These are phyloP conservation scores for Prunus kanzakura DNA, from an alignment of 306 rosid species.

Conservation along the genomic window DNA sequence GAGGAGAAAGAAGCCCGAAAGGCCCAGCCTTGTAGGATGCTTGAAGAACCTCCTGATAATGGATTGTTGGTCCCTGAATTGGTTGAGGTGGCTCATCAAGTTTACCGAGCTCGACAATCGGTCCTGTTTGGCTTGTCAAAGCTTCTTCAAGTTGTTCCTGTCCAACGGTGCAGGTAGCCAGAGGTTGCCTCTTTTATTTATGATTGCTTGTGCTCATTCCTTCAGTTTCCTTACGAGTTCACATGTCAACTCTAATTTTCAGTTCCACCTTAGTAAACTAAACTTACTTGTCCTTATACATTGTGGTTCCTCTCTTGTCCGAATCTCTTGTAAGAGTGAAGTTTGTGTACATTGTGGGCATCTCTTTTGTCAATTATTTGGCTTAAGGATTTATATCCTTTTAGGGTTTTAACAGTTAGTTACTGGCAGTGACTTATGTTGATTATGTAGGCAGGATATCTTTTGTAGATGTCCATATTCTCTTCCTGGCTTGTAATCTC, in stretches of 20 bases:
- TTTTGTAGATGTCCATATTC: no score
- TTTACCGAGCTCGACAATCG: conserved; percentile 48
- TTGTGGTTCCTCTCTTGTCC: background rate
- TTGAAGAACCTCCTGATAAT: conserved; percentile 62
- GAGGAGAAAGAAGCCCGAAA: conserved; percentile 57
- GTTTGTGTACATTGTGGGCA: background rate
- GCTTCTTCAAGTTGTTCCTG: conserved; percentile 50
- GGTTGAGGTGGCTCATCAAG: conserved; percentile 56
- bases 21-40: conserved; percentile 59
- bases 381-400: background rate
- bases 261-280: background rate
- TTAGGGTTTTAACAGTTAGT: background rate
- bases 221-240: background rate
- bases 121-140: conserved; percentile 49
- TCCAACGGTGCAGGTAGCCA: conserved; percentile 50
- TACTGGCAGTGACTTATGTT: background rate
- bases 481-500: background rate
- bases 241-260: background rate
- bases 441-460: background rate
- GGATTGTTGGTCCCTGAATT: conserved; percentile 79
- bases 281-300: background rate
- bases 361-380: no score
- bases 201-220: no score
- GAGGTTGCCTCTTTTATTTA: background rate
- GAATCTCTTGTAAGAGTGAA: background rate